Evolutionary conservation across 805 yeast species (phyloP), one percentile per base, ranked within the genome.

Genomic region (Sugiyamaella floridensis): DNA sequence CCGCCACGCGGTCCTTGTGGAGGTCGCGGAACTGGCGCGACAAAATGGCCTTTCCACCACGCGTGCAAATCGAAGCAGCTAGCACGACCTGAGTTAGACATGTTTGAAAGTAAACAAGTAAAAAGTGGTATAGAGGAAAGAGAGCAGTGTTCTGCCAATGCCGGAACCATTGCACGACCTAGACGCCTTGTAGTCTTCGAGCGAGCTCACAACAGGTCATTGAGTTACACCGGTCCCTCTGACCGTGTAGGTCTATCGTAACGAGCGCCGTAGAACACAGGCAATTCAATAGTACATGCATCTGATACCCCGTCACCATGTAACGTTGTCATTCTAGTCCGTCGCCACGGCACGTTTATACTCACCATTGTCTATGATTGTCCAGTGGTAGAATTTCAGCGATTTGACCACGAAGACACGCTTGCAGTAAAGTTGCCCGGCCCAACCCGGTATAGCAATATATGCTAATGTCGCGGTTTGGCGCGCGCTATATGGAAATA

Each of bases 11-110:
- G 64, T 90, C 95, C 65, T 84, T 84, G 47, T 86, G 76, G 61
- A 93, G 71, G 57, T 89, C 97, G 56, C 82, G 79, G 73, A 92
- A 93, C 72, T 89, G 98, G 66, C 99, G 82, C 22, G 97, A 87
- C 48, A 93, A 74, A 60, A 93, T 80, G 20, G 97, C 87, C 63
- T 89, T 92, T 54, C 99, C 99, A 54, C 89, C 85, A 63, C 90
- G 88, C 43, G 96, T 85, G 70, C 97, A 87, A 62, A 93, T 86
- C 43, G 97, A 86, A 47, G 96, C 97, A 50, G 99, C 96, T 67
- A 92, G 60, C 28, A 72, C 66, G 22, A 61, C 66, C 66, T 60
- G 45, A 28, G 22, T 32, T 32, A 32, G 37, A 22, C 26, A 4
- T 22, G 26, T 22, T 22, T 22, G 6, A 22, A 22, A 6, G 26